Evolutionary conservation across 164 flowering plant genomes (phyloP), one percentile per base, ranked within the genome.

Genomic region (Macadamia integrifolia): DNA sequence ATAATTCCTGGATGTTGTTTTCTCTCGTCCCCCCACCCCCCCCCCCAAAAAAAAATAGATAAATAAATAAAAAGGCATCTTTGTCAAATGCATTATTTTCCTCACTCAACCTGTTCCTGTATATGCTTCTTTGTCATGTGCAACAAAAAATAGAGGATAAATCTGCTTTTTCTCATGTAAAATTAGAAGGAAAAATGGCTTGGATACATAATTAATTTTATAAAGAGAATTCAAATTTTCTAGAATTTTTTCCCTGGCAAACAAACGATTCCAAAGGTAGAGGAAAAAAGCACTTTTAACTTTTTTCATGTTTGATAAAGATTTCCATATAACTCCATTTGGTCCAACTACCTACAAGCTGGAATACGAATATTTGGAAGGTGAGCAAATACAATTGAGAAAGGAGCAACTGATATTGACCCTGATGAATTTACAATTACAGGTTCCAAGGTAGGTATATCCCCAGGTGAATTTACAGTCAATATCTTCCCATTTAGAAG

Each of bases 301-400:
- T 78, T 72, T 58, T 72, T 82, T 63, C 23, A 23, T 23, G 23
- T 23, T 23, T 23, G 65, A 69, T 44, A 44, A 49, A 61, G 62
- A 76, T 70, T n/a, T 75, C 58, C 58, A 53, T 43, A 66, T n/a
- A 74, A 69, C 66, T 74, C 74, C 75, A 62, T 67, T 48, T 62
- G 42, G 69, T 17, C 29, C 61, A 13, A 61, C 71, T 81, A 82
- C 43, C 66, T 79, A 76, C 96, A 91, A 61, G 89, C 91, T 68
- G 86, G 86, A 48, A 80, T 68, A 68, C 63, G 49, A 67, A 84
- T 61, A 48, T 53, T 18, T n/a, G 96, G 93, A 58, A 91, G 74
- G 65, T 83, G 92, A 71, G 69, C 90, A 73, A 94, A 94, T 71
- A 85, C 87, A 73, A 94, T 81, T 1, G 97, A 92, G 66, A 58